Evolutionary conservation across 202 grass and related monocot species (phyloP), one percentile per base, ranked within the genome.

Genomic region (Miscanthus sacchariflorus): DNA sequence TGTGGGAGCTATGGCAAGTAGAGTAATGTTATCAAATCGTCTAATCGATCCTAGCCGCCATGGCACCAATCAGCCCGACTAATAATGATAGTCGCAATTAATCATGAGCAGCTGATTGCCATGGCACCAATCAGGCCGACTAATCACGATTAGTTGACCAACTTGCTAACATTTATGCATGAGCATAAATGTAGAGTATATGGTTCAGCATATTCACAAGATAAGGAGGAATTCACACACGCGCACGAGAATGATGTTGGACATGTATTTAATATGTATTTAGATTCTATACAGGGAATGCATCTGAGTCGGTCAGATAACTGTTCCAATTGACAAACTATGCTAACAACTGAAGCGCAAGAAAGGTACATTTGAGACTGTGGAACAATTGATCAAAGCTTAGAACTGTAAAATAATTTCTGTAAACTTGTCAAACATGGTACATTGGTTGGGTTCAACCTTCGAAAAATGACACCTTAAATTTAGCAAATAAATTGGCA

Each of bases 261-360:
- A 25, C 30, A 23, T 49, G 12, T 82, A 21, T 75, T 84, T 56
- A 74, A 72, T 66, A 74, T 80, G 68, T 35, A 61, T 10, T 64
- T 3, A 64, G 59, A 64, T 64, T 74, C 48, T 63, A 36, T 70
- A 79, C 21, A 42, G 12, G 21, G 23, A 58, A 18, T 72, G 46
- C 33, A 82, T 83, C 52, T 10, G 2, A 30, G 12, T 63, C n/a
- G 2, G 35, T 39, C 2, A 56, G 56, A 27, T 27, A 18, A 48
- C 21, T 48, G 12, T 38, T 48, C 2, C 4, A 58, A 38, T 39
- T 39, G 38, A 14, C 6, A 2, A 61, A 72, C 28, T 48, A 72
- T 48, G 64, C 17, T 19, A 38, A 38, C 36, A 54, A 74, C 9
- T 66, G 13, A 58, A 14, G 72, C 39, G 67, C 39, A 3, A 8